A percentile compares a stretch with the other conserved stretches of the same genome.
Conservation (phyloP, 371 early-diverging fungal species). For the Lichtheimia corymbifera region DNA sequence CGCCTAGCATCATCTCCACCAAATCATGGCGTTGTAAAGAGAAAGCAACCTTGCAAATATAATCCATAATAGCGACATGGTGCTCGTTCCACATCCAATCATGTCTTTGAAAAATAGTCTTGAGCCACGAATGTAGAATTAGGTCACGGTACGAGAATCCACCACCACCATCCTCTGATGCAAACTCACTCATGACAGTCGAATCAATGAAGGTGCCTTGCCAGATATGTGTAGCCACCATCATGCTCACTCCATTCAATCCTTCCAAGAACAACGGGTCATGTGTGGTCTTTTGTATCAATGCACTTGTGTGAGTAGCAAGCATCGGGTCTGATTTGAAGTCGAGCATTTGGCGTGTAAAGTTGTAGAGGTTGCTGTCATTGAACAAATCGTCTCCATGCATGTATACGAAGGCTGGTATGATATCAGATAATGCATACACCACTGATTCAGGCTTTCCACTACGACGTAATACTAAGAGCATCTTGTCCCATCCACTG, state of each 20-base stretch:
- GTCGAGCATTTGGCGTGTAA: constrained; percentile 39
- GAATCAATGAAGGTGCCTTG: constrained; percentile 42
- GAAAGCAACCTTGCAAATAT: constrained; percentile 32
- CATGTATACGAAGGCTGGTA: constrained; percentile 52
- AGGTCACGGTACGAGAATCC: constrained; percentile 54
- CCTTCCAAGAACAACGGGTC: background rate
- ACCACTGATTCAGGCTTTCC: constrained; percentile 40
- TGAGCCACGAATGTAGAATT: constrained; percentile 47
- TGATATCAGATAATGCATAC: constrained; percentile 32
- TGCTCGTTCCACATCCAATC: constrained; percentile 50
- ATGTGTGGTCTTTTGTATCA: background rate
- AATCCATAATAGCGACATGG: constrained; percentile 34
- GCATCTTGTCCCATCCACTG: constrained; percentile 55
- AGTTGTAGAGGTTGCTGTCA: constrained; percentile 31
- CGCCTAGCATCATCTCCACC: constrained; percentile 29
- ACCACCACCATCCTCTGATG: constrained; percentile 20
- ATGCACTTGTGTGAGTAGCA: constrained; percentile 16
- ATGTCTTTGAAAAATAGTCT: constrained; percentile 26
- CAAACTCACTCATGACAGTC: constrained; percentile 19
- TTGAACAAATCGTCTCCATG: constrained; percentile 56
- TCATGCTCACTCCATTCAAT: constrained; percentile 25
- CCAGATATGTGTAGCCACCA: constrained; percentile 41
- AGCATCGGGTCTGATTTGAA: constrained; percentile 52
- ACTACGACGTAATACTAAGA: constrained; percentile 36
- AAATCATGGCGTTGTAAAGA: constrained; percentile 22